phyloP scores from a whole-genome alignment of 192 early-diverging fungal genomes.

The Gamsiella multidivaricata region DNA sequence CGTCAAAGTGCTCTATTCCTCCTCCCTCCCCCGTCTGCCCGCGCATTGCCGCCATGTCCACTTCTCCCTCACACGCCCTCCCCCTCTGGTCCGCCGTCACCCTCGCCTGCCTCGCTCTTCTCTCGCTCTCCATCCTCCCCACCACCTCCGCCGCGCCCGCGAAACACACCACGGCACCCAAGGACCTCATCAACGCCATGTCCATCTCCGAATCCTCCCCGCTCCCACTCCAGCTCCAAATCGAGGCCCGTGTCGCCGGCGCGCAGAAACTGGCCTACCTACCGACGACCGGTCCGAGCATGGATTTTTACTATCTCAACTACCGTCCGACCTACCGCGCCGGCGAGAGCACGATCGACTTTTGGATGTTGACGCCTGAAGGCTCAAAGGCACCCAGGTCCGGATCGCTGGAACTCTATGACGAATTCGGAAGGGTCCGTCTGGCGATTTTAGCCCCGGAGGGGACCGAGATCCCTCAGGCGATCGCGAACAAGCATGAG shows the following conservation, averaged over 20 bases:
- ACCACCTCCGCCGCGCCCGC: constrained; percentile 10
- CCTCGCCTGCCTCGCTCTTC: constrained; percentile 9
- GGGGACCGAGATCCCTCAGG: constrained; percentile 23
- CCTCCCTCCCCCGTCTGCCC: background rate
- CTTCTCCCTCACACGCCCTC: background rate
- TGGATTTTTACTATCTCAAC: constrained; percentile 49
- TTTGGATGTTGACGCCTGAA: constrained; percentile 43
- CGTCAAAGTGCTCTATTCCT: background rate
- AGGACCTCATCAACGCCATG: constrained; percentile 10
- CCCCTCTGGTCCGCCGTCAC: constrained; percentile 4
- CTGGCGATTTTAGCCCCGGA: constrained; percentile 24
- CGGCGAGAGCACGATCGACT: constrained; percentile 22
- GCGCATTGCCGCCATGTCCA: background rate
- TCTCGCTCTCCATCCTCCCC: constrained; percentile 6
- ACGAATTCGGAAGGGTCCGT: constrained; percentile 32
- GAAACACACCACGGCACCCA: background rate
- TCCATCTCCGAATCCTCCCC: constrained; percentile 6
- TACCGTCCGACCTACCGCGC: constrained; percentile 39
- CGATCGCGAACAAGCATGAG: background rate
- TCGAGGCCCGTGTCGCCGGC: constrained; percentile 22
- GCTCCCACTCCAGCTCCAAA: constrained; percentile 30
- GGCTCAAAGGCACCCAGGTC: constrained; percentile 18
- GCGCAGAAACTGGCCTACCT: constrained; percentile 34
- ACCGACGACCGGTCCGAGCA: constrained; percentile 3
- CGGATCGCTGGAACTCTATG: constrained; percentile 25